phyloP scores from a whole-genome alignment of 1,284 basidiomycete genomes.

The Austropuccinia psidii region DNA sequence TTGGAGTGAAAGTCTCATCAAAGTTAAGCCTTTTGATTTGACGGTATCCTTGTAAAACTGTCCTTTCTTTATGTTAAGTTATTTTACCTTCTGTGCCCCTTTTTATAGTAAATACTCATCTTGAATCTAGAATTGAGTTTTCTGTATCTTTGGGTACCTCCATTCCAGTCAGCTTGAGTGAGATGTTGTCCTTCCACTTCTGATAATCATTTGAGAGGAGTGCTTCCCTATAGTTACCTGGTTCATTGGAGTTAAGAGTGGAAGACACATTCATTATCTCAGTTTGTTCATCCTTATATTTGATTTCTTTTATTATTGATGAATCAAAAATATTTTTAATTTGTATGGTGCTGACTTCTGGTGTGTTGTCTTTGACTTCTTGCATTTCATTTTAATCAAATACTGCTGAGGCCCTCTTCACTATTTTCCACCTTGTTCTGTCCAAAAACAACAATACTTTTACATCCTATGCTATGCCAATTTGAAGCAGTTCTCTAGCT shows the following conservation, averaged over 20 bases:
- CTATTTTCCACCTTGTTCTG: neutral
- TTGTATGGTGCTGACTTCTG: too few species aligned
- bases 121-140: neutral
- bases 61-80: neutral
- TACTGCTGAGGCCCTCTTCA: neutral
- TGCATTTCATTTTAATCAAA: neutral
- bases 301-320: too few species aligned
- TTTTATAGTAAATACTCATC: neutral
- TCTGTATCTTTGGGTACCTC: neutral
- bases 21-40: neutral
- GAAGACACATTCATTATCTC: too few species aligned
- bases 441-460: conserved; percentile 10
- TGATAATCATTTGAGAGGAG: too few species aligned
- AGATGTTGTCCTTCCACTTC: too few species aligned
- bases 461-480: neutral
- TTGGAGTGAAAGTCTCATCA: too few species aligned
- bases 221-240: too few species aligned
- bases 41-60: neutral
- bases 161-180: too few species aligned
- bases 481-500: neutral
- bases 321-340: too few species aligned
- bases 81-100: neutral
- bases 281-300: too few species aligned
- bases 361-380: too few species aligned
- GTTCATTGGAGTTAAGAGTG: too few species aligned